phyloP scores from a whole-genome alignment of 2,329 filamentous ascomycete species.

The Trichophyton rubrum region DNA sequence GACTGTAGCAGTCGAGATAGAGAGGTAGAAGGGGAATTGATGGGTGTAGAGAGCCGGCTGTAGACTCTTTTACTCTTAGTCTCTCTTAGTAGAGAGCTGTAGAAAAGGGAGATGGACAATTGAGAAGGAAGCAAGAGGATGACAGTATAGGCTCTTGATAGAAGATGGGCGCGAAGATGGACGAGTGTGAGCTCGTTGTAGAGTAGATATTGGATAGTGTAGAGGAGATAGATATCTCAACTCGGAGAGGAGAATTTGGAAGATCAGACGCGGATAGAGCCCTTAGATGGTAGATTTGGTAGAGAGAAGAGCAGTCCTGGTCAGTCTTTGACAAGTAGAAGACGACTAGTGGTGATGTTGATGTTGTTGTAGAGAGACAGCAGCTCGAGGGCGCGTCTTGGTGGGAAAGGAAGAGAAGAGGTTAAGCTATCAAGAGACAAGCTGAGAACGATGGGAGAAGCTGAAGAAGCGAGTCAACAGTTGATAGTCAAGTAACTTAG shows the following conservation, averaged over 20 bases:
- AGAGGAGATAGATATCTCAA: slow-evolving; percentile 1
- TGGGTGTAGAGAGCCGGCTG: not conserved
- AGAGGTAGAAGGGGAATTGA: not conserved
- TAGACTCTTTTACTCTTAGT: not conserved
- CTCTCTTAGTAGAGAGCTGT: not conserved
- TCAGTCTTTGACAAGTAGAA: not conserved
- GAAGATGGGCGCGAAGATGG: slow-evolving; percentile 13
- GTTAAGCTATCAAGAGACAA: not conserved
- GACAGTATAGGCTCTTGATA: slow-evolving; percentile 18
- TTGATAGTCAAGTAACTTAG: not conserved
- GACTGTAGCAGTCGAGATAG: not conserved
- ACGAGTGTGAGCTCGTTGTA: slow-evolving; percentile 3
- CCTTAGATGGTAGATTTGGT: not conserved
- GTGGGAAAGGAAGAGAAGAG: not conserved
- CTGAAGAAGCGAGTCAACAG: not conserved
- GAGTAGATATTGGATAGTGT: not conserved
- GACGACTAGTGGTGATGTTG: not conserved
- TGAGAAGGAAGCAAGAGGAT: slow-evolving; percentile 15
- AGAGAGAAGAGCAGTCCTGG: not conserved
- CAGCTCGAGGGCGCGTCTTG: not conserved
- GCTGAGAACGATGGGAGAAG: not conserved
- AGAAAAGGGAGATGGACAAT: slow-evolving; percentile 10
- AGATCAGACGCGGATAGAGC: not conserved
- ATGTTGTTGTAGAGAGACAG: not conserved
- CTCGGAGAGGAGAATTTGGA: not conserved